These are phyloP conservation scores for Starmera amethionina DNA, from an alignment of 805 yeast genomes.

Conservation along the genomic window DNA sequence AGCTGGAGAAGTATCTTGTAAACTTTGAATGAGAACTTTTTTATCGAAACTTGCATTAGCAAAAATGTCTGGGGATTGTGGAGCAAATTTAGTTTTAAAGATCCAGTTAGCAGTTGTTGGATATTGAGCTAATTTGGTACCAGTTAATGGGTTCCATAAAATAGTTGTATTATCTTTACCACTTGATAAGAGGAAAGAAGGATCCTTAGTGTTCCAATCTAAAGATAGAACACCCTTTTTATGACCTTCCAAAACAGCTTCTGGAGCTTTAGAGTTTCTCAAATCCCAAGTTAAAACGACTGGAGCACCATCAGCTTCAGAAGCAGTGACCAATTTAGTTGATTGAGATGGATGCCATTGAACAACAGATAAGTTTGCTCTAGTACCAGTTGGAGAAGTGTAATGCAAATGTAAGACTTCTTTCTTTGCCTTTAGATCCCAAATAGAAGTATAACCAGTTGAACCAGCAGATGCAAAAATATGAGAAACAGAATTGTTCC, in stretches of 20 bases:
- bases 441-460: slow-evolving; percentile 79
- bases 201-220: slow-evolving; percentile 89
- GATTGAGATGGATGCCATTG: slow-evolving; percentile 93
- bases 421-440: slow-evolving; percentile 84
- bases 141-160: slow-evolving; percentile 83
- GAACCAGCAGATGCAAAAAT: slow-evolving; percentile 87
- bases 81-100: slow-evolving; percentile 82
- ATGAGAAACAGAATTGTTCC: slow-evolving; percentile 80
- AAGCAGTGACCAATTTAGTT: slow-evolving; percentile 81
- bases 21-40: slow-evolving; percentile 66
- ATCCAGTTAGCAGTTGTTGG: slow-evolving; percentile 94
- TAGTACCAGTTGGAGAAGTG: slow-evolving; percentile 37
- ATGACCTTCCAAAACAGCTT: slow-evolving; percentile 66
- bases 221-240: slow-evolving; percentile 79
- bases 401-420: slow-evolving; percentile 83
- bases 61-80: slow-evolving; percentile 78
- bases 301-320: slow-evolving; percentile 73
- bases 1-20: slow-evolving; percentile 76
- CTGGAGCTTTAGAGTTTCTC: slow-evolving; percentile 90
- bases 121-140: slow-evolving; percentile 69
- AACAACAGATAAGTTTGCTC: slow-evolving; percentile 69
- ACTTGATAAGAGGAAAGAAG: slow-evolving; percentile 69
- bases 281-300: slow-evolving; percentile 87
- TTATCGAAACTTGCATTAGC: slow-evolving; percentile 87
- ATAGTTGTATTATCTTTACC: slow-evolving; percentile 85